Percentiles rank a stretch among this genome's conserved stretches.
Conservation (phyloP, 2,329 filamentous ascomycete species). For the Fusarium sp. region DNA sequence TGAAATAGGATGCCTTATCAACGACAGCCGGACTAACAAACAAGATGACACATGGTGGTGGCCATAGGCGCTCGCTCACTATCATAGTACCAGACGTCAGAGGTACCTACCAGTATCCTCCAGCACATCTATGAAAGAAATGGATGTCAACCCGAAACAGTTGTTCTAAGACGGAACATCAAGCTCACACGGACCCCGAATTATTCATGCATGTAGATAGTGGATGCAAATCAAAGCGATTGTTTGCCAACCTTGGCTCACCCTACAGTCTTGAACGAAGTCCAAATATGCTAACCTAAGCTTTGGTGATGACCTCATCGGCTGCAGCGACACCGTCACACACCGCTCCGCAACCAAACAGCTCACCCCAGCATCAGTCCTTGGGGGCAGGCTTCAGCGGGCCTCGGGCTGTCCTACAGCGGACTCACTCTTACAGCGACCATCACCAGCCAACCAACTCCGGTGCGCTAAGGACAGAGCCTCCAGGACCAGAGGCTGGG, state of each 20-base stretch:
- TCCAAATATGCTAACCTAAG: constrained; percentile 28
- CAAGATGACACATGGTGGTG: not conserved
- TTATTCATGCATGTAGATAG: not conserved
- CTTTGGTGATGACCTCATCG: constrained; percentile 41
- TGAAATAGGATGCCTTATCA: not conserved
- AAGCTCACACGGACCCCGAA: not conserved
- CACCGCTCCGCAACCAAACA: constrained; percentile 18
- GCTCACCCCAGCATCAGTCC: not conserved
- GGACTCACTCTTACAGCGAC: constrained; percentile 14
- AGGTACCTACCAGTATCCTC: not conserved
- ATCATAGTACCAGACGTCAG: not conserved
- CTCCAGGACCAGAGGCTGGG: constrained; percentile 6
- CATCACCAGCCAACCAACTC: constrained; percentile 33
- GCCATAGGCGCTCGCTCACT: not conserved
- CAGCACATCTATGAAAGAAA: not conserved
- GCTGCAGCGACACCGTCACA: constrained; percentile 22
- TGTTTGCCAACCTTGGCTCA: not conserved
- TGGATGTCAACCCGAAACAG: not conserved
- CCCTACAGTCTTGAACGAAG: not conserved
- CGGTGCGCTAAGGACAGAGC: constrained; percentile 13
- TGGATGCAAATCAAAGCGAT: not conserved
- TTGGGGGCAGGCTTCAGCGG: not conserved
- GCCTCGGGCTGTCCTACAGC: not conserved
- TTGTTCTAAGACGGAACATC: not conserved
- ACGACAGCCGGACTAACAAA: not conserved